Base-by-base conservation (phyloP, 345 rosid species). In the Arabidopsis arenosa region DNA sequence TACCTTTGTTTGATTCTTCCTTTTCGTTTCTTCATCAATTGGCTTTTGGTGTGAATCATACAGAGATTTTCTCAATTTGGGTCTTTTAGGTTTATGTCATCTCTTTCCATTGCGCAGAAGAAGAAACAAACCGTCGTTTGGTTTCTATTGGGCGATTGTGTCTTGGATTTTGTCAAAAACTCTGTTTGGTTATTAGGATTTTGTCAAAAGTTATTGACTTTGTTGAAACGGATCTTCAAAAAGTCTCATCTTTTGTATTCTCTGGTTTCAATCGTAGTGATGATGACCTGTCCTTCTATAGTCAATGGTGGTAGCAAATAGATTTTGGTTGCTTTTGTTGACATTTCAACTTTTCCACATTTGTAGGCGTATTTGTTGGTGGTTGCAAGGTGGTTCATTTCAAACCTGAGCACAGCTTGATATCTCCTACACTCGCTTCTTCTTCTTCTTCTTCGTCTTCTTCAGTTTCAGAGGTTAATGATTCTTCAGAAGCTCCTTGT, bases 311-410 rank as follows among this genome's bases (percentile, higher is more conserved):
- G 17, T 33, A 33, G 33, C 47, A 41, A 51, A 69, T 23, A 41
- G 61, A n/a, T 30, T 49, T 26, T 40, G 78, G 35, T 74, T 40
- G 48, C 41, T 55, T 66, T 53, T 56, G 64, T 66, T 65, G 78
- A 57, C 78, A 58, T 36, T 56, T 74, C 58, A 74, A 55, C 18
- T 60, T 65, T 56, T 65, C 48, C 12, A 74, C 65, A 37, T 57
- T 37, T 63, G 66, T 76, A 95, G 99, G 97, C 28, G 84, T 95
- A 39, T 95, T 79, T 82, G 97, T 95, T 15, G 99, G 99, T 61
- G 97, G 97, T 76, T 86, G 92, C 88, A 95, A 95, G 83, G 93
- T 95, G 64, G 97, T 95, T 72, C 99, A 92, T 68, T 95, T 95
- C 82, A 88, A 85, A 72, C 97, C 97, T 48, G 87, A 88, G 76